Conservation (phyloP, 495 filamentous ascomycete species). For the Astrocystis sublimbata region DNA sequence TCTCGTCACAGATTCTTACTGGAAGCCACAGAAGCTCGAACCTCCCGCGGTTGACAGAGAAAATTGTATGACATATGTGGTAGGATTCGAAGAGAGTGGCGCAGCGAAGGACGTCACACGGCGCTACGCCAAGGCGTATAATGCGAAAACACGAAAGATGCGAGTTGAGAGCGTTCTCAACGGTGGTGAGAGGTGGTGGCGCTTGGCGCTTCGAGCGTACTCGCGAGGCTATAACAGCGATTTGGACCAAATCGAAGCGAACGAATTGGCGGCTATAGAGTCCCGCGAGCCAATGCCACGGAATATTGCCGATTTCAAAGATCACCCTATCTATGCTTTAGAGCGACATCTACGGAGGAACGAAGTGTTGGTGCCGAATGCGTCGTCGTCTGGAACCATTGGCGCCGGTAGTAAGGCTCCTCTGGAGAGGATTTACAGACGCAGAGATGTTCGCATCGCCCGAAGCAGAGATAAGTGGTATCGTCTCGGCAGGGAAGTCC, state of each 20-base stretch:
- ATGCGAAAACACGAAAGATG: conserved; percentile 78
- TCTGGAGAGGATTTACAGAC: conserved; percentile 69
- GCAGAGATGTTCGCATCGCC: conserved; percentile 74
- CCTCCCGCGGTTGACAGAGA: conserved; percentile 71
- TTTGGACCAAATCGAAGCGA: conserved; percentile 78
- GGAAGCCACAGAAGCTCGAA: conserved; percentile 70
- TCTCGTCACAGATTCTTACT: conserved; percentile 73
- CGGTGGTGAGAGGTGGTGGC: conserved; percentile 74
- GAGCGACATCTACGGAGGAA: conserved; percentile 83
- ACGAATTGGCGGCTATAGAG: conserved; percentile 68
- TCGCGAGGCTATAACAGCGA: conserved; percentile 57
- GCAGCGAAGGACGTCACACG: conserved; percentile 78
- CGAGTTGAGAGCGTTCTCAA: conserved; percentile 66
- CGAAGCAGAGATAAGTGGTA: conserved; percentile 85
- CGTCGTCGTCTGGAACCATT: conserved; percentile 73
- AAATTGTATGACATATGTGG: conserved; percentile 78
- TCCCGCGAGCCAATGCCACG: conserved; percentile 83
- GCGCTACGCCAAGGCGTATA: conserved; percentile 78
- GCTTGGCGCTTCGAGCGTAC: conserved; percentile 60
- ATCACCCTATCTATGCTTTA: conserved; percentile 86
- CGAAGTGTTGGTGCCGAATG: conserved; percentile 72
- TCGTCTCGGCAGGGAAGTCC: conserved; percentile 75
- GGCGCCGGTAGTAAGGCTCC: conserved; percentile 59
- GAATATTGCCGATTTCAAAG: conserved; percentile 88
- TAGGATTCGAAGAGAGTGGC: conserved; percentile 78